These are phyloP conservation scores for Talaromyces wortmannii DNA, from an alignment of 495 filamentous ascomycete species.

Conservation along the genomic window DNA sequence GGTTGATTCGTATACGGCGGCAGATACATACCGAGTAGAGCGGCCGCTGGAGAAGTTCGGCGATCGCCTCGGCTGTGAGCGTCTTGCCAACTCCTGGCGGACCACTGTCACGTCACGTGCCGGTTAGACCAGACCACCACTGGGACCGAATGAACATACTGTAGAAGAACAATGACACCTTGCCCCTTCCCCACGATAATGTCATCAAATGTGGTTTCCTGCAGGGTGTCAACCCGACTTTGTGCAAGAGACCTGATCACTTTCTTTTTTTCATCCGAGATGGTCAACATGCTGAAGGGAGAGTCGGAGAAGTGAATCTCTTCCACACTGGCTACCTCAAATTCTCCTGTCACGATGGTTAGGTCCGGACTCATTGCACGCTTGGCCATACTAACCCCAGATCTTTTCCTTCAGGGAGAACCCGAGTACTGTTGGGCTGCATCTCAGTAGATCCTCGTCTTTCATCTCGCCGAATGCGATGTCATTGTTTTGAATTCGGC, in stretches of 20 bases:
- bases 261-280: constrained; percentile 13
- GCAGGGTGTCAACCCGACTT: constrained; percentile 4
- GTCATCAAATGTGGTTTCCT: constrained; percentile 17
- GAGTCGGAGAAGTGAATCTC: constrained; percentile 14
- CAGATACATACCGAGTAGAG: constrained; percentile 9
- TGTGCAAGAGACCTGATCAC: constrained; percentile 14
- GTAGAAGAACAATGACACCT: constrained; percentile 28
- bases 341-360: constrained; percentile 14
- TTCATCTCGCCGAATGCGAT: constrained; percentile 13
- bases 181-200: constrained; percentile 25
- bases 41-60: constrained; percentile 12
- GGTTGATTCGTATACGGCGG: neutral
- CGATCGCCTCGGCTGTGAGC: constrained; percentile 18
- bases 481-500: too few relatives aligned
- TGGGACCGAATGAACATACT: neutral
- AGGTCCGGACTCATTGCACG: neutral
- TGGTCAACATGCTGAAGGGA: constrained; percentile 13
- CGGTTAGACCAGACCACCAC: neutral
- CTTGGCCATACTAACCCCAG: constrained; percentile 8
- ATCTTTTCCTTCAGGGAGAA: constrained; percentile 15
- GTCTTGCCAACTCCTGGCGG: constrained; percentile 20
- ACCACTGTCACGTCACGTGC: neutral
- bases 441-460: constrained; percentile 17
- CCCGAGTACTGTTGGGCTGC: constrained; percentile 20
- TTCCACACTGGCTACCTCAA: constrained; percentile 16